Base-by-base conservation (phyloP, 2,329 filamentous ascomycete genomes). In the Cordyceps cateniannulata region DNA sequence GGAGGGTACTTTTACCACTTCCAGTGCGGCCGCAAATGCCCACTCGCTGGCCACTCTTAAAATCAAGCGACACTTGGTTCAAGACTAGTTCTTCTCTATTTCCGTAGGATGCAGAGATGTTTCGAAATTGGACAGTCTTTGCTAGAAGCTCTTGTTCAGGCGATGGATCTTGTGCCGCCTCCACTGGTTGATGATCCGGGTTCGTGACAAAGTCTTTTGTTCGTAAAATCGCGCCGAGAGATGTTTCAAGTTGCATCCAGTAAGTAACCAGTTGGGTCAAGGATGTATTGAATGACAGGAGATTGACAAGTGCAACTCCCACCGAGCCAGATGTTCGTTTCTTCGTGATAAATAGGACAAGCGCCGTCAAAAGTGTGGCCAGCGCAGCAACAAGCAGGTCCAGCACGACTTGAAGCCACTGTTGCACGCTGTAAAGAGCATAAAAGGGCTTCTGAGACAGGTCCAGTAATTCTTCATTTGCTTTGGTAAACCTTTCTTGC, bases 301-400 rank as follows among this genome's bases (percentile, higher is more conserved):
- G 54, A 27, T 57, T 48, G 32, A 57, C 54, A 18, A 49, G 44
- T 25, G 54, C 54, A 49, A 57, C 44, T 14, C 70, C 70, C 12
- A 68, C 63, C 32, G 65, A 67, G 24, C 70, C 69, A 14, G 64
- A 61, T 32, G 63, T 66, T 3, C 66, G 63, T 10, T 58, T 62
- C 8, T 49, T 52, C 5, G 44, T 44, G 27, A 63, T 54, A 45
- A 59, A 29, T 2, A 79, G 74, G 4, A 77, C 74, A 6, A 80
- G 78, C 73, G 42, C 54, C 29, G 54, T 49, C 42, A 48, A 27
- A 5, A 57, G 42, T 16, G 77, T 71, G 1, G 76, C 76, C 42
- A 81, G 71, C 4, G 67, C 75, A 0, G 78, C 76, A 2, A 81
- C 77, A 5, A 80, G 67, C n/a, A 80, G 65, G 62, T 80, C 76